Percentiles rank a stretch among this genome's conserved stretches.
These are phyloP conservation scores for Aspergillus sp. DNA, from an alignment of 2,329 filamentous ascomycete genomes.

Conservation along the genomic window DNA sequence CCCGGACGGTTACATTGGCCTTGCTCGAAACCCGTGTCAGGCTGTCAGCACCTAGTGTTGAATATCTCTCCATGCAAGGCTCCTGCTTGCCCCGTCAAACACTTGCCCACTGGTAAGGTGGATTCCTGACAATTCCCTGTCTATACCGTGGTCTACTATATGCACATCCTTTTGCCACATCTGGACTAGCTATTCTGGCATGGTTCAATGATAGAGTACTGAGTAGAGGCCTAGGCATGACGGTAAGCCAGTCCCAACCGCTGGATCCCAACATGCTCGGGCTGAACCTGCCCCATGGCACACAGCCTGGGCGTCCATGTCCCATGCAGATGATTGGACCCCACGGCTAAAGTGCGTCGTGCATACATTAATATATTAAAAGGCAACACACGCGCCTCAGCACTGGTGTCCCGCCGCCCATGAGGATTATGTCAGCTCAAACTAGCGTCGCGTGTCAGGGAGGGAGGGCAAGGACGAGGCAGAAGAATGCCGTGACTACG, in stretches of 20 bases:
- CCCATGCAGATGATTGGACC: not conserved
- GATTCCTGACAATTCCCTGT: not conserved
- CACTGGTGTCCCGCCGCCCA: not conserved
- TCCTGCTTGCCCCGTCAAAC: not conserved
- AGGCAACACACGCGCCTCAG: not conserved
- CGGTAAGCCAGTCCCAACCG: not conserved
- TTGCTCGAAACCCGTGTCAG: not conserved
- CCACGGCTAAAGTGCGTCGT: not conserved
- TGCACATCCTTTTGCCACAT: not conserved
- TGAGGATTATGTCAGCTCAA: not conserved
- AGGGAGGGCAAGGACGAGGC: not conserved
- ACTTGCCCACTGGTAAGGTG: not conserved
- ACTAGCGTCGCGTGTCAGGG: not conserved
- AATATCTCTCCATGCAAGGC: not conserved
- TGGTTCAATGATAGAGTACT: too few species aligned
- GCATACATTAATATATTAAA: not conserved
- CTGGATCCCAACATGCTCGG: not conserved
- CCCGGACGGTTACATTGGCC: slow-evolving; percentile 5
- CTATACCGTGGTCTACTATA: not conserved
- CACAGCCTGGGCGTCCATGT: not conserved
- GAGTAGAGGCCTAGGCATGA: not conserved
- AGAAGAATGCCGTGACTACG: not conserved
- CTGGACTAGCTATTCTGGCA: not conserved
- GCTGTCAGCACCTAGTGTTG: slow-evolving; percentile 3
- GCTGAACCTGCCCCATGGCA: not conserved